Evolutionary conservation across 2,329 filamentous ascomycete genomes (phyloP).

Genomic region (Fusarium euwallaceae): DNA sequence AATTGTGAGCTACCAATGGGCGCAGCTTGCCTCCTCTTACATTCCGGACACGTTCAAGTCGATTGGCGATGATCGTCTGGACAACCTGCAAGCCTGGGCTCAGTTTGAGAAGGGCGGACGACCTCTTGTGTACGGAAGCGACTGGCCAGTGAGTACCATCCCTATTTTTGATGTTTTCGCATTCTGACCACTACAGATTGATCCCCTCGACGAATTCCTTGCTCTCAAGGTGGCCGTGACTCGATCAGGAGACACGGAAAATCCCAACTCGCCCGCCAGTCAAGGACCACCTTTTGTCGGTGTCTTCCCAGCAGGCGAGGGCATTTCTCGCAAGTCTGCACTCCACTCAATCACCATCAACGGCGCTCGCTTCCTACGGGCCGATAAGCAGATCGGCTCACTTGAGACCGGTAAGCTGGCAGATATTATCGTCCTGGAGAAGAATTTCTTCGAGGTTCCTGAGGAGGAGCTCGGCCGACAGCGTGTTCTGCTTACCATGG

Average conservation of each 20-base stretch:
- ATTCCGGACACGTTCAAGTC: slow-evolving; percentile 42
- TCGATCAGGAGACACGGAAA: slow-evolving; percentile 43
- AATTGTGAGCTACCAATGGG: slow-evolving; percentile 46
- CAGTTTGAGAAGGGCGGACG: slow-evolving; percentile 35
- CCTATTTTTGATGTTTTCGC: too few relatives aligned
- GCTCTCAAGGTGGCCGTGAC: slow-evolving; percentile 46
- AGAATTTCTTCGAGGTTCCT: slow-evolving; percentile 45
- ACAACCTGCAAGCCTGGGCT: slow-evolving; percentile 48
- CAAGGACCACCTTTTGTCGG: slow-evolving; percentile 37
- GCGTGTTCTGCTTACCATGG: slow-evolving; percentile 44
- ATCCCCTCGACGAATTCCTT: slow-evolving; percentile 47
- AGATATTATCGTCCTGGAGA: slow-evolving; percentile 43
- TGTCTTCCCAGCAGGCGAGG: slow-evolving; percentile 35
- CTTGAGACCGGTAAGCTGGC: slow-evolving; percentile 46
- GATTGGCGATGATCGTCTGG: slow-evolving; percentile 35
- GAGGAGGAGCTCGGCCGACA: slow-evolving; percentile 43
- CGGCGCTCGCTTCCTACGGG: slow-evolving; percentile 42
- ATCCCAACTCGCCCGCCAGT: slow-evolving; percentile 43
- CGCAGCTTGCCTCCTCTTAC: slow-evolving; percentile 45
- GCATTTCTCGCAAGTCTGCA: slow-evolving; percentile 39
- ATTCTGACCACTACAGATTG: slow-evolving; percentile 35
- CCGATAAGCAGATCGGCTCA: slow-evolving; percentile 43
- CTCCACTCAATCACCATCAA: slow-evolving; percentile 43
- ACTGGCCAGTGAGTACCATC: slow-evolving; percentile 44
- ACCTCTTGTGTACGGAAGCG: slow-evolving; percentile 42